Percentiles rank a stretch among this genome's conserved stretches.
phyloP scores from a whole-genome alignment of 2,329 filamentous ascomycete species.

The Aureobasidium pullulans region DNA sequence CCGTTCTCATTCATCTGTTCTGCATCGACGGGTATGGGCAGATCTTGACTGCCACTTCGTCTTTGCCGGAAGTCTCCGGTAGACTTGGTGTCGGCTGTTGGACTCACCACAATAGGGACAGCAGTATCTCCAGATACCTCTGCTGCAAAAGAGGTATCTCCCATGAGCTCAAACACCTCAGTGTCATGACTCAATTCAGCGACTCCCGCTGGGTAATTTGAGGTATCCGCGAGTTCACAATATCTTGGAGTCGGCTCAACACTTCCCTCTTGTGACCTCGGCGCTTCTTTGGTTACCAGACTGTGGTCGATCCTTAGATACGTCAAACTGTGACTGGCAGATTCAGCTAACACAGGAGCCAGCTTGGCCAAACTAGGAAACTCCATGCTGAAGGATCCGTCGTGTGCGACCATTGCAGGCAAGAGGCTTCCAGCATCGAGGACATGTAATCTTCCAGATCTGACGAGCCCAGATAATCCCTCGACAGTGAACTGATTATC shows the following conservation, averaged over 20 bases:
- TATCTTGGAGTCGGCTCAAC: constrained; percentile 20
- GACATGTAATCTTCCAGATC: constrained; percentile 45
- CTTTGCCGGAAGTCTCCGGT: not conserved
- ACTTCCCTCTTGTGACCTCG: constrained; percentile 17
- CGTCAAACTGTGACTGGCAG: constrained; percentile 41
- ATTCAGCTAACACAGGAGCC: constrained; percentile 41
- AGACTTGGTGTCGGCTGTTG: constrained; percentile 28
- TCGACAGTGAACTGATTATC: constrained; percentile 50
- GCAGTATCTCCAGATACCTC: constrained; percentile 15
- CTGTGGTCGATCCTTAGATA: constrained; percentile 51
- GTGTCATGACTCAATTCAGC: not conserved
- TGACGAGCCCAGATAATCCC: constrained; percentile 46
- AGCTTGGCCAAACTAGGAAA: constrained; percentile 47
- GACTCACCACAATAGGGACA: constrained; percentile 27
- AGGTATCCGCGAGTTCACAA: constrained; percentile 23
- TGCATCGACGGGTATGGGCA: constrained; percentile 27
- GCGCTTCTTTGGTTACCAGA: constrained; percentile 43
- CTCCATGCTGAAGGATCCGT: constrained; percentile 25
- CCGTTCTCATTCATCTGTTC: constrained; percentile 11
- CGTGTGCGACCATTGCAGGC: constrained; percentile 20
- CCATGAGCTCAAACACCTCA: constrained; percentile 31
- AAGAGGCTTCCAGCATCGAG: constrained; percentile 48
- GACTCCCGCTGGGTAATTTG: constrained; percentile 16
- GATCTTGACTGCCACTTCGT: constrained; percentile 14
- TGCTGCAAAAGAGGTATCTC: constrained; percentile 19